Base-by-base conservation (phyloP, 352 stramenopile genomes). In the Pythium pyrilobum region DNA sequence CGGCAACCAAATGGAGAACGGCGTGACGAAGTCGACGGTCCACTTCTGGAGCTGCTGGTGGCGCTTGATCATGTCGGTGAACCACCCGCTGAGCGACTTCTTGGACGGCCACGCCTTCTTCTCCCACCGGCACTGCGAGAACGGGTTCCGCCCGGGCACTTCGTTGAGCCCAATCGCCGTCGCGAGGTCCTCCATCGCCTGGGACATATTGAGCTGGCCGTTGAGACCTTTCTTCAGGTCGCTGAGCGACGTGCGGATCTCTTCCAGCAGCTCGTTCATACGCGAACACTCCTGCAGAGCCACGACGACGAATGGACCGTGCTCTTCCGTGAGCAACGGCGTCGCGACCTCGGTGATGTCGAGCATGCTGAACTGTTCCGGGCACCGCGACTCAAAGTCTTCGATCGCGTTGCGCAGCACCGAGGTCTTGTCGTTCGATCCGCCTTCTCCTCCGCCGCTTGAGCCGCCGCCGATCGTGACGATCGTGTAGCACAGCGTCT, bases 141-240 rank as follows among this genome's bases (percentile, higher is more conserved):
- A 99, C 23, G 93, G 89, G 45, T 98, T 98, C 8, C 93, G 78
- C 29, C 88, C 92, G 42, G 93, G 95, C 67, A 97, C 92, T 69
- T 98, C 79, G 67, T 98, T 97, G 18, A 98, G 71, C 10, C 68
- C 65, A 58, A 98, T 95, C 9, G 92, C 91, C 29, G 73, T 96
- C 21, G 84, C 85, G 27, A 98, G 74, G 60, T 98, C 92, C 58
- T 98, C 92, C 90, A 98, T 98, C 7, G 85, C 69, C 52, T 96
- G 85, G 12, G 87, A 97, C 89, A 98, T 97, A 78, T 98, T 98
- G 12, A 98, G 75, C 59, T 98, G 89, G 3, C 93, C 95, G 51
- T 98, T 97, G 4, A 98, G 71, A 28, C 92, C 95, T 55, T 98
- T 98, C 60, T 98, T 96, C 36, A 98, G 69, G 44, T 98, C 95